Evolutionary conservation across 495 filamentous ascomycete species (phyloP).

Genomic region (Thermochaetoides thermophila): DNA sequence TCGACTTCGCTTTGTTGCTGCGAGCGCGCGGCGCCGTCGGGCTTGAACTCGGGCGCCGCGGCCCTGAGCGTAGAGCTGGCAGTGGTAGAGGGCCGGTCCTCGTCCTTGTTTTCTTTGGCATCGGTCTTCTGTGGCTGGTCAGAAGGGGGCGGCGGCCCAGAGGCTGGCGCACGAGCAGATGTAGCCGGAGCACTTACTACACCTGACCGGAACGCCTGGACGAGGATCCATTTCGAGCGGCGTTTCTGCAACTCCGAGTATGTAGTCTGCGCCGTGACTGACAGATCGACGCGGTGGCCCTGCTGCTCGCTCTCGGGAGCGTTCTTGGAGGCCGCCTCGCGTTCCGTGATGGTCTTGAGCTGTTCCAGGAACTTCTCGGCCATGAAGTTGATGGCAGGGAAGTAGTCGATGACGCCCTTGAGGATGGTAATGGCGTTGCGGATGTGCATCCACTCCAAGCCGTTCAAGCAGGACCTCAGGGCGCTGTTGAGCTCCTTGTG

Average conservation of each 20-base stretch:
- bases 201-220: slow-evolving; percentile 55
- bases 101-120: slow-evolving; percentile 15
- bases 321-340: slow-evolving; percentile 44
- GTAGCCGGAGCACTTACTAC: slow-evolving; percentile 32
- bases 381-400: slow-evolving; percentile 82
- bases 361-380: slow-evolving; percentile 53
- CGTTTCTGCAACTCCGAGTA: slow-evolving; percentile 68
- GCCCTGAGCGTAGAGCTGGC: slow-evolving; percentile 19
- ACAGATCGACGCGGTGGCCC: slow-evolving; percentile 62
- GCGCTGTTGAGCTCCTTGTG: slow-evolving; percentile 63
- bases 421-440: slow-evolving; percentile 88
- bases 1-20: slow-evolving; percentile 45
- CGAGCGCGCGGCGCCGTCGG: slow-evolving; percentile 15
- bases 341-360: slow-evolving; percentile 56
- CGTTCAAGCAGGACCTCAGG: slow-evolving; percentile 60
- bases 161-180: slow-evolving; percentile 17
- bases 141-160: slow-evolving; percentile 8
- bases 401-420: slow-evolving; percentile 60
- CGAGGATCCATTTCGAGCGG: slow-evolving; percentile 70
- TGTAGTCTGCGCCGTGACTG: slow-evolving; percentile 74
- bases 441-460: slow-evolving; percentile 93
- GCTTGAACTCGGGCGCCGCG: slow-evolving; percentile 34
- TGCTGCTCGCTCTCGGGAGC: slow-evolving; percentile 49
- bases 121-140: slow-evolving; percentile 23
- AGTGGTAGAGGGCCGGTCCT: slow-evolving; percentile 15